Base-by-base conservation (phyloP, 2,329 filamentous ascomycete genomes). In the Sarocladium kiliense region DNA sequence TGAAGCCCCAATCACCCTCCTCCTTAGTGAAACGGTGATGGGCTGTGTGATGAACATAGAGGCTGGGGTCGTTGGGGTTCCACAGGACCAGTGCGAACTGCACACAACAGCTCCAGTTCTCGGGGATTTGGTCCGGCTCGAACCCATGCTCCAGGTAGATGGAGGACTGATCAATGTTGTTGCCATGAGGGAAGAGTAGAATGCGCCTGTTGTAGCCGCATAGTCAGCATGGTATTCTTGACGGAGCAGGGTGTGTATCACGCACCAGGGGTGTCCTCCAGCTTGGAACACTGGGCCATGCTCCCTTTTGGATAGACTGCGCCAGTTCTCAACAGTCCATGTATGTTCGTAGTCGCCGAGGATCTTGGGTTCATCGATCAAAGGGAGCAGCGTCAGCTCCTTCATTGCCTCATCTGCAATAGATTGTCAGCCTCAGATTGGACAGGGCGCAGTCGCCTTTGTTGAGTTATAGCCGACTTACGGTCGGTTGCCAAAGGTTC, bases 1-100 rank as follows among this genome's bases (percentile, higher is more conserved):
- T 99, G 70, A 99, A 99, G 1, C 94, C 94, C 94, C 94, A 99
- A 65, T 99, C 94, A 23, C 91, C 91, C 71, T 99, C 94, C 42
- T 97, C 94, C 60, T 89, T 89, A 3, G 91, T 97, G 71, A 97
- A 99, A 57, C 94, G 88, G 68, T 99, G 94, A 63, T 92, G 91
- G n/a, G 94, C 94, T 42, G 77, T 81, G 75, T 91, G 86, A 64
- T 96, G 88, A 53, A 80, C 79, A 69, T 88, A 91, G 63, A 97
- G 81, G 59, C 85, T 85, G n/a, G 94, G 93, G 64, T 97, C 91
- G 66, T 93, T 90, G 45, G 88, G 87, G 70, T 97, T 99, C 87
- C 90, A 97, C 55, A 99, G 77, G 3, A 97, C 93, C 50, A 99
- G 78, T 57, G 89, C 87, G 71, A 99, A 99, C 68, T 97, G 94